Base-by-base conservation (phyloP, 2,329 filamentous ascomycete genomes). In the Lithohypha guttulata region DNA sequence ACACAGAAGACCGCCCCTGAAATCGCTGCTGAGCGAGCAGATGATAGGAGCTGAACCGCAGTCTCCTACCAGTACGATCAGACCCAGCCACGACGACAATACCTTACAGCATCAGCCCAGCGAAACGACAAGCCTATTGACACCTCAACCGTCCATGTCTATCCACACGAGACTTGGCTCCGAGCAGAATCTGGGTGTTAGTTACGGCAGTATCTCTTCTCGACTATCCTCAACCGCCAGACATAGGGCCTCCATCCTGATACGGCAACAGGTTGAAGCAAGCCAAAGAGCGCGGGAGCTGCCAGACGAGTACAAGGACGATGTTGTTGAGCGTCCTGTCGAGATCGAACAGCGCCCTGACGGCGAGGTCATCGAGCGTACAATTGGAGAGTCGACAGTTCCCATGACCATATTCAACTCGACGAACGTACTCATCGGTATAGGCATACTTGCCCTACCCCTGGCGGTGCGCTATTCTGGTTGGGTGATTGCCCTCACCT, bases 391-490 rank as follows among this genome's bases (percentile, higher is more conserved):
- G 63, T 93, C 85, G n/a, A 98, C 89, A 1, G 69, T 96, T 11
- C 86, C 86, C 0, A 89, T 96, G 64, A 96, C 89, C 5, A 74
- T 95, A 46, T 93, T 96, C 69, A 98, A 98, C 62, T 93, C 85
- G 2, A 89, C 89, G 57, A 94, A 94, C 50, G 84, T 93, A 35
- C 66, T 95, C 43, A 89, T 95, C 45, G 87, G 87, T 11, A 80
- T 98, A 20, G 89, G 89, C 1, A 65, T 98, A 20, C 70, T 98
- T 35, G 93, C 84, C 59, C 66, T 98, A 39, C 91, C 89, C 4
- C 71, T 96, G 55, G 89, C 84, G 4, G 68, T 96, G 53, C 84
- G 79, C 53, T 86, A 93, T 58, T 79, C 84, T 9, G 89, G 86
- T 34, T 94, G 87, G 87, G 61, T 94, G 27, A 75, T 85, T 45